Evolutionary conservation across 129 eudicot genomes (phyloP).

Genomic region (Lactuca sativa): DNA sequence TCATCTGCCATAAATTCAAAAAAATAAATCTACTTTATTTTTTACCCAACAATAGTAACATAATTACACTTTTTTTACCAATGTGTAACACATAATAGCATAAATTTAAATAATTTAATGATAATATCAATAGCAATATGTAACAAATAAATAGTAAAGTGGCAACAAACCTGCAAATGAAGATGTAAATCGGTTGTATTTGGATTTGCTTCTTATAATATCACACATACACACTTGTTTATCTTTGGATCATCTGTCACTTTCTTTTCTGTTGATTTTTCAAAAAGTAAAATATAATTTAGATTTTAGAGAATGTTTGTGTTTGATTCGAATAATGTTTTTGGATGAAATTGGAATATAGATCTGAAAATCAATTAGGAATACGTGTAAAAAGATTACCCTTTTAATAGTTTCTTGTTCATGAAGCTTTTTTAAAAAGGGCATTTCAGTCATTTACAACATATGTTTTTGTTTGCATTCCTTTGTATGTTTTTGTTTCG

Average conservation of each 20-base stretch:
- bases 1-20: slow-evolving; percentile 32
- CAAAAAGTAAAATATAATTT: background rate
- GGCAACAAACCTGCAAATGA: slow-evolving; percentile 33
- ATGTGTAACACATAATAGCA: too few species aligned
- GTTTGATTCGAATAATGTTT: background rate
- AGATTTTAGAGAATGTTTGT: background rate
- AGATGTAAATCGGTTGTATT: slow-evolving; percentile 2
- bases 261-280: slow-evolving; percentile 58
- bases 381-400: too few species aligned
- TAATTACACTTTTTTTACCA: too few species aligned
- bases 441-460: too few species aligned
- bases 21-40: background rate
- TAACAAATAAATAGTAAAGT: background rate
- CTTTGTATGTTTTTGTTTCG: too few species aligned
- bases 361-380: too few species aligned
- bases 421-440: too few species aligned
- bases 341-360: background rate
- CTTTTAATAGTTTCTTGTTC: too few species aligned
- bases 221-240: slow-evolving; percentile 72
- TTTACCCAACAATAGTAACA: too few species aligned
- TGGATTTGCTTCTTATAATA: slow-evolving; percentile 50
- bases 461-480: background rate
- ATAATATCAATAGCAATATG: background rate
- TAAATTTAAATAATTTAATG: too few species aligned
- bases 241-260: slow-evolving; percentile 43